Base-by-base conservation (phyloP, 2,329 filamentous ascomycete genomes). In the Aspergillus pseudoterreus region DNA sequence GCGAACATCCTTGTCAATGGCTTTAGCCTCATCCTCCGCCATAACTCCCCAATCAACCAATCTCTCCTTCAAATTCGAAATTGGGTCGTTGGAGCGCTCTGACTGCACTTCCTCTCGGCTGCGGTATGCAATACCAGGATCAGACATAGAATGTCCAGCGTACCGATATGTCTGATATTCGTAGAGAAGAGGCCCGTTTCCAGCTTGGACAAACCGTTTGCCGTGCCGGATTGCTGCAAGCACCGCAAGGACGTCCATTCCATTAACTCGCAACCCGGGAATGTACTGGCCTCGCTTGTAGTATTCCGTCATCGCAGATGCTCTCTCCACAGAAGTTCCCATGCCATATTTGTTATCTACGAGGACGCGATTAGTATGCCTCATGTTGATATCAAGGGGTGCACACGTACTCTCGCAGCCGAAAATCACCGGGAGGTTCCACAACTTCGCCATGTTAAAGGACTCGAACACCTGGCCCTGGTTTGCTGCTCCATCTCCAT, bases 281-380 rank as follows among this genome's bases (percentile, higher is more conserved):
- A 97, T 97, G 81, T 96, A 97, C 78, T 97, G 92, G 61, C 92
- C 92, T 76, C 92, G 91, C 85, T 96, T 96, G 84, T 97, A 96
- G 85, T 97, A 96, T 74, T 97, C 92, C 71, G 92, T 96, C 71
- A 96, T 78, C 63, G 92, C 92, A 48, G 92, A 91, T 51, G 92
- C 90, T 66, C 92, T 90, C 75, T 86, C 86, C 61, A 92, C 92
- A 49, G 92, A 87, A 52, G 92, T 97, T 76, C 92, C 92, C 92
- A 97, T 97, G 72, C 92, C 92, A 73, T 97, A 97, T 78, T 96
- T 96, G 87, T 97, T 97, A 83, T 97, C 91, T 95, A 51, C 11
- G 17, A 42, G 19, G 22, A 6, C 4, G 30, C 15, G 32, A 19
- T 57, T 38, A 57, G 55, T 14, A 47, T 42, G 11, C 14, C 17